Evolutionary conservation across 108 stramenopile genomes (phyloP), one percentile per base, ranked within the genome.

Genomic region (Nannochloropsis salina): DNA sequence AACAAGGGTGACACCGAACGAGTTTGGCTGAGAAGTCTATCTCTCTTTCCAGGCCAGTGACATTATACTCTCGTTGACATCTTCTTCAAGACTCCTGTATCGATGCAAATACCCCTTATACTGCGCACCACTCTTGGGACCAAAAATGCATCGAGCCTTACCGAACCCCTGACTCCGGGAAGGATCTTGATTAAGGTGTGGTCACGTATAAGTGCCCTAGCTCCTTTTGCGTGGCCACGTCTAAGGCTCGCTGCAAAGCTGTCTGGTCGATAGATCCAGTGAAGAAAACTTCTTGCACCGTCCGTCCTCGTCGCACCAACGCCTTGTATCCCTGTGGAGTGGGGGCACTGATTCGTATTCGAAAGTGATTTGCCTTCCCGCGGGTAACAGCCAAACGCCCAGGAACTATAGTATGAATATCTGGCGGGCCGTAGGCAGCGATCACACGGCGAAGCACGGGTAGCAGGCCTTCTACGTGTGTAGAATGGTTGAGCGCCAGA

Each of bases 281-380:
- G 61, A 74, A n/a, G n/a, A 74, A 74, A n/a, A 74, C 61, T 74
- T 74, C 61, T n/a, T 74, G 61, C 61, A 74, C 61, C 61, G 61
- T 74, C 61, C n/a, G 61, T 74, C 61, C 61, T 74, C 61, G 61
- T 74, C 61, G 61, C 61, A n/a, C 61, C 1, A 74, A n/a, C 2
- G 61, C 61, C 61, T 74, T 74, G 61, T 74, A 74, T 8, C 61
- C 61, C n/a, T 74, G 61, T 4, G 61, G 61, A 15, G 61, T 74
- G 61, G 61, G 61, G 20, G 61, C 61, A 8, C 61, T 74, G 3
- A 74, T n/a, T n/a, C 61, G 61, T n/a, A 74, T n/a, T 15, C 61
- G 61, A 6, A 74, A 74, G 8, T 74, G 61, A n/a, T n/a, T 74
- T 15, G 61, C 61, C n/a, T 74, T 74, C 61, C 61, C 61, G 0